phyloP scores from a whole-genome alignment of 2,329 filamentous ascomycete species.

The Cladophialophora psammophila region DNA sequence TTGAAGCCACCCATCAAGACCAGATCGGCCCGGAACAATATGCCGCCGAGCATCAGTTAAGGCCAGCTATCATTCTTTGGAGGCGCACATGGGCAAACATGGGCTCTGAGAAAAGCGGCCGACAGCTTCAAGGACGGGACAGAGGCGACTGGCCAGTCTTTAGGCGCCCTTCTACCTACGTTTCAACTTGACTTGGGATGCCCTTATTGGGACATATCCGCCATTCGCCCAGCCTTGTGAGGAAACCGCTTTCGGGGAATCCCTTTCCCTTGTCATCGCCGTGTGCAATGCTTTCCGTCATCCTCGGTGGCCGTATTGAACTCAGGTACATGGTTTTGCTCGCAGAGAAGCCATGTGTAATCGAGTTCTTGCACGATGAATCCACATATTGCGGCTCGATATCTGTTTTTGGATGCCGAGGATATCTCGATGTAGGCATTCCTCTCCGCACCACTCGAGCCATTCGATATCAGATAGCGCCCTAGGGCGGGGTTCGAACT shows the following conservation, averaged over 20 bases:
- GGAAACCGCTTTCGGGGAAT: slow-evolving; percentile 15
- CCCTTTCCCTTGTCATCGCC: neutral
- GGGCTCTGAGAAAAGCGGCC: too few species aligned
- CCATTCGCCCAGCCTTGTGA: neutral
- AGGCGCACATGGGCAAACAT: too few species aligned
- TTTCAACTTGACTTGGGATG: neutral
- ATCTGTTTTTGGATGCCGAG: neutral
- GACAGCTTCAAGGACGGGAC: neutral
- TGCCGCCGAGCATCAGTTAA: slow-evolving; percentile 1
- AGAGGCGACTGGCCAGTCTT: neutral
- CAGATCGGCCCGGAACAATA: slow-evolving; percentile 4
- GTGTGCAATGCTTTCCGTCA: neutral
- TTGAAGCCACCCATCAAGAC: slow-evolving; percentile 15
- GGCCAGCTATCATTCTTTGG: neutral
- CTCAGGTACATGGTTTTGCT: neutral
- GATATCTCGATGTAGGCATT: neutral
- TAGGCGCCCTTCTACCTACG: neutral
- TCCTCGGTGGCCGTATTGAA: neutral
- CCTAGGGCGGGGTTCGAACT: neutral
- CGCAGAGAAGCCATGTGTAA: neutral
- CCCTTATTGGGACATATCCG: neutral
- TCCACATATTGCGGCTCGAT: neutral
- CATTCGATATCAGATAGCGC: neutral
- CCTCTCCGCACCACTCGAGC: neutral
- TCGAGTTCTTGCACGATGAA: neutral